These are phyloP conservation scores for Auriscalpium microsporum DNA, from an alignment of 768 basidiomycete genomes.

Conservation along the genomic window DNA sequence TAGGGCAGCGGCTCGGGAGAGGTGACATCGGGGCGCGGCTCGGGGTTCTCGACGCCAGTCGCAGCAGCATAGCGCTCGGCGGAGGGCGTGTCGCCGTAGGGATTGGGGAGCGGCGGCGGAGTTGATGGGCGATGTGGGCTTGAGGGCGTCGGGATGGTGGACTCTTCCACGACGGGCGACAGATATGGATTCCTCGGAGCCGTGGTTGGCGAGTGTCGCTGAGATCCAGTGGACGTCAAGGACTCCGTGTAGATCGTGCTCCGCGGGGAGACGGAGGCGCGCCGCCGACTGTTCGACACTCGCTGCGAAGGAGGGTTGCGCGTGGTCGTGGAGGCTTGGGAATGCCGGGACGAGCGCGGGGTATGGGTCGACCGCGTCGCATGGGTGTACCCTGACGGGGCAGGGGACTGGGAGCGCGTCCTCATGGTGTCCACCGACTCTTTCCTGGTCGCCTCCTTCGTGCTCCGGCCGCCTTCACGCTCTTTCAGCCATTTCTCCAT, in stretches of 20 bases:
- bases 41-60: neutral
- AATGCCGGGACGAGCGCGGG: neutral
- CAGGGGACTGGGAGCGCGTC: slow-evolving; percentile 12
- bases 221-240: slow-evolving; percentile 5
- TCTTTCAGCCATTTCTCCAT: slow-evolving; percentile 72
- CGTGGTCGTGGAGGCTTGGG: neutral
- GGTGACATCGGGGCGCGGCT: slow-evolving; percentile 19
- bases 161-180: slow-evolving; percentile 13
- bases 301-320: neutral
- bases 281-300: slow-evolving; percentile 3
- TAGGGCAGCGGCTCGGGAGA: slow-evolving; percentile 40
- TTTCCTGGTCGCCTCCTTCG: slow-evolving; percentile 20
- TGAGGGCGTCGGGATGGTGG: neutral
- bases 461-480: slow-evolving; percentile 23
- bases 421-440: slow-evolving; percentile 28
- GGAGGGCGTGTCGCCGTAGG: slow-evolving; percentile 15
- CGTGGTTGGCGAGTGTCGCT: slow-evolving; percentile 1
- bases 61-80: slow-evolving; percentile 10
- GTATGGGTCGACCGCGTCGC: slow-evolving; percentile 10
- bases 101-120: slow-evolving; percentile 4
- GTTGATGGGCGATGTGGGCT: neutral
- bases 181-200: slow-evolving; percentile 1
- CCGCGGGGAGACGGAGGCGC: slow-evolving; percentile 10
- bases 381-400: slow-evolving; percentile 8
- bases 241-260: slow-evolving; percentile 13